Evolutionary conservation across 1,284 basidiomycete species (phyloP), one percentile per base, ranked within the genome.

Genomic region (Puccinia coronata): DNA sequence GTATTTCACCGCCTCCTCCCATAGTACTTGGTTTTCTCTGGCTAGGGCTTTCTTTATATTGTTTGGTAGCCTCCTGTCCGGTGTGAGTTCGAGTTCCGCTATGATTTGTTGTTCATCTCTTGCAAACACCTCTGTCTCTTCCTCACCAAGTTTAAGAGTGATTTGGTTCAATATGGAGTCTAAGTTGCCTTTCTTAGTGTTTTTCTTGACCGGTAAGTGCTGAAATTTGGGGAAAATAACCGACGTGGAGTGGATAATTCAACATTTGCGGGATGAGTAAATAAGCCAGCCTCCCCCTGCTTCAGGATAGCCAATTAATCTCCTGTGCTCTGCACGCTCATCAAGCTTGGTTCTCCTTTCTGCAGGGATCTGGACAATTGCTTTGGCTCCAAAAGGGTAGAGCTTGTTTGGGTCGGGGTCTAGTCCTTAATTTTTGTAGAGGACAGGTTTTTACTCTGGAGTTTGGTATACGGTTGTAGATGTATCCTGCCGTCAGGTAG

Each of bases 221-320:
- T 55, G 51, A 57, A 51, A 73, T 14, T 73, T 34, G 11, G 71
- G 71, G 41, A 73, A 73, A 0, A 57, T 55, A 5, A 53, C 71
- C 6, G 34, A 20, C 1, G 9, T 73, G 1, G 71, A 55, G 51
- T 53, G 49, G 12, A 73, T 39, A 1, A 57, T 53, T 18, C 34
- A 20, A 36, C 18, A 1, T 36, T 36, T 6, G 4, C 18, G 5
- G 2, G 36, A 12, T 0, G 31, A 36, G 6, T 23, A 59, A 11
- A 73, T 16, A 4, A 69, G 20, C 75, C 75, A 78, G 14, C 63
- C 75, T 12, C 34, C 49, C 1, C 75, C 75, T 2, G 57, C 61
- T 8, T 4, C 6, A 25, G 59, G 59, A 49, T 76, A 76, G 2
- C 55, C 57, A 41, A 76, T 25, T 1, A 63, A n/a, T 28, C n/a